A percentile compares a stretch with the other conserved stretches of the same genome.
These are phyloP conservation scores for Fremontodendron californicum DNA, from an alignment of 345 rosid genomes.

Conservation along the genomic window DNA sequence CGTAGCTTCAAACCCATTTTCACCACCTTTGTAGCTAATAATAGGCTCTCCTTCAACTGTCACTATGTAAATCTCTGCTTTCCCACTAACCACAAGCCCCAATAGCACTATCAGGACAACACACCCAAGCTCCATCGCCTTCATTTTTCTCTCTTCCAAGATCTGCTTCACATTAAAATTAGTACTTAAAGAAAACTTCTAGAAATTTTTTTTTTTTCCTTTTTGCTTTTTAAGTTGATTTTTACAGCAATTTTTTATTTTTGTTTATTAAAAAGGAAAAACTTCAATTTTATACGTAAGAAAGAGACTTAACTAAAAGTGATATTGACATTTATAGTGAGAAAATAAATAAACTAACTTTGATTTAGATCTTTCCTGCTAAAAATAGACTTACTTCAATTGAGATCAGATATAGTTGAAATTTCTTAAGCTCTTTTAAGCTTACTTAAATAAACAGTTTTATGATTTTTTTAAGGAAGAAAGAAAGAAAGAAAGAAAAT, in stretches of 20 bases:
- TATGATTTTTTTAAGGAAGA: background rate
- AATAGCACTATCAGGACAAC: conserved; percentile 30
- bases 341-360: background rate
- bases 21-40: conserved; percentile 78
- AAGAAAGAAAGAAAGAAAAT: background rate
- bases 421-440: background rate
- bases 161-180: conserved; percentile 30
- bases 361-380: background rate
- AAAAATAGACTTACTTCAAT: background rate
- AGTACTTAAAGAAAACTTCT: background rate
- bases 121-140: conserved; percentile 30
- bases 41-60: conserved; percentile 91
- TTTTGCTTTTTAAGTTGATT: background rate
- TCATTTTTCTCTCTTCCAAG: conserved; percentile 26
- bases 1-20: conserved; percentile 86
- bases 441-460: background rate
- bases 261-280: background rate
- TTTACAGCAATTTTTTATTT: background rate
- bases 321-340: background rate
- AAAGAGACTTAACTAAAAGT: background rate
- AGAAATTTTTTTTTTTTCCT: background rate
- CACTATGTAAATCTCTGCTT: conserved; percentile 76
- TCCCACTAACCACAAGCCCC: conserved; percentile 34
- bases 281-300: background rate
- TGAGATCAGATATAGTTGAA: background rate